Conservation (phyloP, 805 yeast species). For the Ogataea ramenticola region DNA sequence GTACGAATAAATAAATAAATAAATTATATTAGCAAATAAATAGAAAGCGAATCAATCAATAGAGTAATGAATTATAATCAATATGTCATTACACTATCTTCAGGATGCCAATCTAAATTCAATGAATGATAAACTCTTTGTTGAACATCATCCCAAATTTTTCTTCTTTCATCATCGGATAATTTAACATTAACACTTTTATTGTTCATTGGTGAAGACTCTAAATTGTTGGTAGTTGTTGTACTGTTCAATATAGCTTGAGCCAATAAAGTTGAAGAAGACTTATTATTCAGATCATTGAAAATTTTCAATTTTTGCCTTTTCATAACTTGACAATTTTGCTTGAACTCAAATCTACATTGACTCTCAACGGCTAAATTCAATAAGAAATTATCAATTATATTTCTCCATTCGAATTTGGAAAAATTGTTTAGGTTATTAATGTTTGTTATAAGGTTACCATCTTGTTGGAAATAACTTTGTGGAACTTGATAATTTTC, state of each 20-base stretch:
- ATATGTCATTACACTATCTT: background rate
- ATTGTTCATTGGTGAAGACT: background rate
- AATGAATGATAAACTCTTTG: constrained; percentile 47
- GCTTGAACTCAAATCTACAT: constrained; percentile 58
- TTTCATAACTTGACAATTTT: constrained; percentile 39
- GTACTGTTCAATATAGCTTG: constrained; percentile 25
- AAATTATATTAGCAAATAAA: background rate
- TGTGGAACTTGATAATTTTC: constrained; percentile 16
- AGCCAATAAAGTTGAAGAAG: constrained; percentile 15
- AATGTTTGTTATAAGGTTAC: constrained; percentile 7
- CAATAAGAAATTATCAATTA: constrained; percentile 61
- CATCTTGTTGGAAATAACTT: constrained; percentile 12
- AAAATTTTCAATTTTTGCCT: constrained; percentile 28
- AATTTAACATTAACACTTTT: constrained; percentile 22
- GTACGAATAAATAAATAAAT: background rate
- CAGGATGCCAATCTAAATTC: constrained; percentile 53
- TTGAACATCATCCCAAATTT: constrained; percentile 62
- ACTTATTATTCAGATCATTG: constrained; percentile 2
- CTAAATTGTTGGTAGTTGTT: constrained; percentile 2
- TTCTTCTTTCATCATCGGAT: constrained; percentile 48
- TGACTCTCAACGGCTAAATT: constrained; percentile 66
- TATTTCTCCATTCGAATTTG: constrained; percentile 58
- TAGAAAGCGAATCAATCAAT: background rate
- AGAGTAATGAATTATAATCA: background rate
- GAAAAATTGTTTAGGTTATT: constrained; percentile 10